Conservation (phyloP, 306 rosid species). For the Lathyrus oleraceus region DNA sequence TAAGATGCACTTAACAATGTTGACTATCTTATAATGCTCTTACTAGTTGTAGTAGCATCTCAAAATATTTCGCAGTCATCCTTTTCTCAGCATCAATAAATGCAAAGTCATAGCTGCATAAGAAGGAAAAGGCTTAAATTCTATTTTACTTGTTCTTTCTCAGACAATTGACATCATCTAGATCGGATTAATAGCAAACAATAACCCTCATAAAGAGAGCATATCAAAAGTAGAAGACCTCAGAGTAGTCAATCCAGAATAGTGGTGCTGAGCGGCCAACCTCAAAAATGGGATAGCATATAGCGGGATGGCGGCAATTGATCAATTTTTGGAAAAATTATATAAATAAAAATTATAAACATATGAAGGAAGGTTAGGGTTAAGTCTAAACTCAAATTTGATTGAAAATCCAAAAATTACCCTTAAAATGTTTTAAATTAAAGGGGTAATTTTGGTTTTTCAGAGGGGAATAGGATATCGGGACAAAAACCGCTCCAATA, state of each 20-base stretch:
- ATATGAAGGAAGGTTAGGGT: too few species aligned
- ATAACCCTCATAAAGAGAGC: neutral
- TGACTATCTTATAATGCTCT: constrained; percentile 33
- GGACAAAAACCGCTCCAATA: too few species aligned
- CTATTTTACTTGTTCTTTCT: constrained; percentile 16
- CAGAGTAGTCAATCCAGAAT: neutral
- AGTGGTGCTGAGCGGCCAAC: too few species aligned
- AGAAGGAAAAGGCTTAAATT: constrained; percentile 34
- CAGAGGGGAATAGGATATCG: too few species aligned
- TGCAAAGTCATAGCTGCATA: constrained; percentile 85
- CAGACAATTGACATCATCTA: constrained; percentile 25
- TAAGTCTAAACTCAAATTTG: too few species aligned
- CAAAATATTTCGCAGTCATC: constrained; percentile 79
- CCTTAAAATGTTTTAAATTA: too few species aligned
- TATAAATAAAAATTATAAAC: too few species aligned
- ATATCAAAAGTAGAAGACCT: constrained; percentile 13
- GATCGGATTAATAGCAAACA: constrained; percentile 10
- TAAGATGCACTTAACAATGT: neutral
- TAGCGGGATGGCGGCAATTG: too few species aligned
- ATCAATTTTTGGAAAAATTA: too few species aligned
- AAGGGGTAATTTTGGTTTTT: too few species aligned
- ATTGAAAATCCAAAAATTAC: too few species aligned
- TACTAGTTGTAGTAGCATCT: constrained; percentile 76
- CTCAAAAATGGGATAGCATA: too few species aligned
- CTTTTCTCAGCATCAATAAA: constrained; percentile 94